Percentiles rank a stretch among this genome's conserved stretches.
Evolutionary conservation across 2,329 filamentous ascomycete genomes (phyloP).

Genomic region (Paraconiothyrium brasiliense): DNA sequence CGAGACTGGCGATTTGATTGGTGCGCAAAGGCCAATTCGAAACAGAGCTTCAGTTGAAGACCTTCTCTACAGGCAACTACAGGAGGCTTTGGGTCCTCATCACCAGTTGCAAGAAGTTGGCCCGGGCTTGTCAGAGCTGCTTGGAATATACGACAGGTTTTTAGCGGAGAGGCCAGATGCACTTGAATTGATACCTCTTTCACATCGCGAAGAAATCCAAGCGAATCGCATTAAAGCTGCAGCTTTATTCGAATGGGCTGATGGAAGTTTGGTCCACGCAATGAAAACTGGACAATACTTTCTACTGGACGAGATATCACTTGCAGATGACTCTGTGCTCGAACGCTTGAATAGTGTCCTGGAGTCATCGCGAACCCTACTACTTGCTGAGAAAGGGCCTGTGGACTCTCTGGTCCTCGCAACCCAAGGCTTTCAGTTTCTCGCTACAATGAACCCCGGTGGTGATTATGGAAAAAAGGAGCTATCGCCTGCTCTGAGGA

Average conservation of each 20-base stretch:
- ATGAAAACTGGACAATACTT: conserved; percentile 93
- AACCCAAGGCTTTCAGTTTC: conserved; percentile 85
- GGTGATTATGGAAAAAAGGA: conserved; percentile 99
- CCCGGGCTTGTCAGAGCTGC: conserved; percentile 61
- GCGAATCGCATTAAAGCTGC: conserved; percentile 71
- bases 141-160: conserved; percentile 65
- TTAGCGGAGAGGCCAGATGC: conserved; percentile 54
- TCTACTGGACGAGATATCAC: conserved; percentile 94
- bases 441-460: conserved; percentile 99
- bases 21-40: conserved; percentile 88
- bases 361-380: conserved; percentile 83
- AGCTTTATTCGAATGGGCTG: conserved; percentile 94
- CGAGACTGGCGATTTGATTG: conserved; percentile 96
- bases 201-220: conserved; percentile 53
- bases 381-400: conserved; percentile 93
- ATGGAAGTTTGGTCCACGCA: conserved; percentile 90
- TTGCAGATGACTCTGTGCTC: conserved; percentile 96
- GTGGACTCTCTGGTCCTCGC: conserved; percentile 82
- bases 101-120: conserved; percentile 17
- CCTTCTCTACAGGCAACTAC: conserved; percentile 70
- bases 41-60: conserved; percentile 80
- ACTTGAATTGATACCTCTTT: conserved; percentile 57
- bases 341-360: conserved; percentile 97
- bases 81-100: conserved; percentile 26
- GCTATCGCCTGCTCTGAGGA: conserved; percentile 90